Conservation (phyloP, 768 basidiomycete genomes). For the Naganishia vaughanmartiniae region DNA sequence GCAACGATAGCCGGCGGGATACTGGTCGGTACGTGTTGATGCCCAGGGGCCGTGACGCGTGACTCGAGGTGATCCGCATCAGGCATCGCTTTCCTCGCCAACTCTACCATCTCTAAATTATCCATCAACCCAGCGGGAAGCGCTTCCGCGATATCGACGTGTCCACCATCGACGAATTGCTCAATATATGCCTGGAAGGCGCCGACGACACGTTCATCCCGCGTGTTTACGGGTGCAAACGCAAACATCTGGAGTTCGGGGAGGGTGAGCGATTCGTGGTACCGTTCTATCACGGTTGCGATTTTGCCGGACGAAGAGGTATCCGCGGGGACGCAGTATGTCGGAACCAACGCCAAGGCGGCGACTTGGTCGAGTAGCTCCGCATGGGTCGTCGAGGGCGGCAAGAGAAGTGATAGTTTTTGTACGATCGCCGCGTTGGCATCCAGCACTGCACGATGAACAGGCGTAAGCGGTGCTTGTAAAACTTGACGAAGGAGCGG, state of each 20-base stretch:
- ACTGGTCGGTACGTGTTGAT: conserved; percentile 27
- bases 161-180: conserved; percentile 54
- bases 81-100: conserved; percentile 46
- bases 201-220: conserved; percentile 44
- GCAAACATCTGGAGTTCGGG: conserved; percentile 49
- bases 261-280: conserved; percentile 44
- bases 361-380: conserved; percentile 49
- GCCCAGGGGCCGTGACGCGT: conserved; percentile 17
- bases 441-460: conserved; percentile 60
- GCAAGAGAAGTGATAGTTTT: conserved; percentile 49
- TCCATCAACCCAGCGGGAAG: conserved; percentile 54
- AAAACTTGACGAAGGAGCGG: conserved; percentile 63
- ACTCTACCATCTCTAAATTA: conserved; percentile 56
- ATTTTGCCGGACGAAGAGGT: conserved; percentile 32
- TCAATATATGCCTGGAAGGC: conserved; percentile 53
- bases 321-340: conserved; percentile 44
- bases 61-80: conserved; percentile 34
- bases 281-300: conserved; percentile 46
- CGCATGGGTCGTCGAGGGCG: conserved; percentile 46
- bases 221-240: conserved; percentile 49
- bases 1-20: conserved; percentile 37
- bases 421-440: conserved; percentile 39
- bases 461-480: conserved; percentile 56
- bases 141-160: conserved; percentile 55
- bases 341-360: conserved; percentile 42